These are phyloP conservation scores for Monascus purpureus DNA, from an alignment of 495 filamentous ascomycete species.

Conservation along the genomic window DNA sequence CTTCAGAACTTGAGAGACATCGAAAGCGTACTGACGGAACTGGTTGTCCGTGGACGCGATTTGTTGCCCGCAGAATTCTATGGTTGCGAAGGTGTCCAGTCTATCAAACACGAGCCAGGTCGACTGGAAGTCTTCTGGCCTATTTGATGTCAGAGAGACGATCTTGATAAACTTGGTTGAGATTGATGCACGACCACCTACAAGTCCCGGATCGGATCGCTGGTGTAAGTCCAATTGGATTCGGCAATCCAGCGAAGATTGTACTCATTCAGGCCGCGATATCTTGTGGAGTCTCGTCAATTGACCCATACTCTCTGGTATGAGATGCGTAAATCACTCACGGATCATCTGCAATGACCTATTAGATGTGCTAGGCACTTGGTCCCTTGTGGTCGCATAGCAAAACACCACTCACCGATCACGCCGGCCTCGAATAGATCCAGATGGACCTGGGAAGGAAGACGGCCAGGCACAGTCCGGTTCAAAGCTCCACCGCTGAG, in stretches of 20 bases:
- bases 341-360: slow-evolving; percentile 32
- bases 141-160: slow-evolving; percentile 7
- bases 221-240: slow-evolving; percentile 53
- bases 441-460: slow-evolving; percentile 51
- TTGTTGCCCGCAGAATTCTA: slow-evolving; percentile 43
- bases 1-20: slow-evolving; percentile 38
- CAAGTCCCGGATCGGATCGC: slow-evolving; percentile 31
- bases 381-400: not conserved
- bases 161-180: slow-evolving; percentile 1
- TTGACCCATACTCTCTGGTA: not conserved
- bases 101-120: slow-evolving; percentile 51
- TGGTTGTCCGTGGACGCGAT: slow-evolving; percentile 58
- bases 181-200: slow-evolving; percentile 11
- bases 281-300: slow-evolving; percentile 13
- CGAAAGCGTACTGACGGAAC: slow-evolving; percentile 58
- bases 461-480: slow-evolving; percentile 40
- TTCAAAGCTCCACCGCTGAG: slow-evolving; percentile 37
- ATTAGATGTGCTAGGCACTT: too few relatives aligned
- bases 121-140: slow-evolving; percentile 10
- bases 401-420: slow-evolving; percentile 21
- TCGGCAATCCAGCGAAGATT: slow-evolving; percentile 45
- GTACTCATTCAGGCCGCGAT: slow-evolving; percentile 47
- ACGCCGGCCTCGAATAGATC: slow-evolving; percentile 40
- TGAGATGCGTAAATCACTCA: slow-evolving; percentile 13
- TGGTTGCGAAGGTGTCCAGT: slow-evolving; percentile 50